Base-by-base conservation (phyloP, 1,284 basidiomycete genomes). In the Xanthoconium separans region DNA sequence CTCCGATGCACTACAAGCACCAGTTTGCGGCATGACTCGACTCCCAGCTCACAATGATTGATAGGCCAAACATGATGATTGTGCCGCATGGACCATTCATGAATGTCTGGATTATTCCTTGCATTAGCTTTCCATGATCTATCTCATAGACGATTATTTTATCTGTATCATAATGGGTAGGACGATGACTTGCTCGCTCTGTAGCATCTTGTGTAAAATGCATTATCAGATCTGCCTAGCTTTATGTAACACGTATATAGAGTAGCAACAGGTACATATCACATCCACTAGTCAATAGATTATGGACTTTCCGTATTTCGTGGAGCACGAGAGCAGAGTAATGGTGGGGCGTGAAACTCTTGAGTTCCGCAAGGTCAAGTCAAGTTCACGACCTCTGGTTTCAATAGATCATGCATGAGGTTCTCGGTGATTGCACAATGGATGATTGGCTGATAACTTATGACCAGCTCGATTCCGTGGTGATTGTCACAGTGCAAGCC, bases 401-500 rank as follows among this genome's bases (percentile, higher is more conserved):
- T 7, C 27, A 27, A 27, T 27, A 27, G 6, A 27, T 27, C 27
- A 27, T 5, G 27, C 27, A 7, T 6, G 7, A 27, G 27, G 27
- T 34, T 34, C n/a, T 24, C 40, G 29, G 16, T 20, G 6, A 16
- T 11, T 12, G 39, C 45, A 42, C 41, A 45, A 33, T 50, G 47
- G 31, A 36, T 27, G 53, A n/a, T 57, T 30, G 22, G 49, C 59
- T 54, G 54, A 50, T 36, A 13, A 39, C 53, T 42, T 22, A 22
- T 51, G 33, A 45, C 64, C 54, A 53, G 54, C 57, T 49, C 41
- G 43, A 12, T 53, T 54, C 44, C 18, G 22, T 47, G 42, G 41
- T 54, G 42, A 51, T 60, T 61, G 50, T 58, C 24, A 33, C n/a
- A n/a, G n/a, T 47, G 51, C 60, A 50, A 43, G 37, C 47, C 46